phyloP scores from a whole-genome alignment of 2,329 filamentous ascomycete species.

The Lizonia empirigonia region DNA sequence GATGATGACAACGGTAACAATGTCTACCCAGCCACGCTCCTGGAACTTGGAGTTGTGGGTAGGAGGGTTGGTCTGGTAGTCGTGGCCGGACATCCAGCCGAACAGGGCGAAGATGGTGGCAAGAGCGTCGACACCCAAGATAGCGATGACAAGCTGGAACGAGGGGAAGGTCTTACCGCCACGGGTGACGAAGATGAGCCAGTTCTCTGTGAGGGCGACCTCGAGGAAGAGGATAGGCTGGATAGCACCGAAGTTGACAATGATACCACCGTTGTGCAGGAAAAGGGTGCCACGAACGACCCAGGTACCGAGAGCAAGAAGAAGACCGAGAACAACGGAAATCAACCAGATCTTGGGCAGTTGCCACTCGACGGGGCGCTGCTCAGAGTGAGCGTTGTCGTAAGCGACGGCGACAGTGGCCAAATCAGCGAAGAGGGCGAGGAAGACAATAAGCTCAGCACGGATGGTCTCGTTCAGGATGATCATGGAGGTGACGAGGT shows the following conservation, averaged over 20 bases:
- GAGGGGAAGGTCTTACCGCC: slow-evolving; percentile 74
- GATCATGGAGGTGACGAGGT: slow-evolving; percentile 78
- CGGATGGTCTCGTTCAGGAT: slow-evolving; percentile 79
- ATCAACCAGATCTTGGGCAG: slow-evolving; percentile 83
- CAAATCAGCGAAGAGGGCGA: slow-evolving; percentile 78
- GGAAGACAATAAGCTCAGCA: slow-evolving; percentile 76
- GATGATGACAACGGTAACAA: slow-evolving; percentile 68
- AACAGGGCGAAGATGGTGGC: slow-evolving; percentile 77
- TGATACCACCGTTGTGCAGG: slow-evolving; percentile 71
- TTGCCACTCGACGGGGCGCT: slow-evolving; percentile 79
- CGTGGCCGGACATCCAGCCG: slow-evolving; percentile 70
- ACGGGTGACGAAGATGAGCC: slow-evolving; percentile 61
- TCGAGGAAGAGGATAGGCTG: slow-evolving; percentile 69
- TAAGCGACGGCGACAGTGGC: slow-evolving; percentile 80
- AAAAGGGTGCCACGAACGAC: slow-evolving; percentile 73
- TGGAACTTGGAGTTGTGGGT: slow-evolving; percentile 49
- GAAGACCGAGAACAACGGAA: slow-evolving; percentile 68
- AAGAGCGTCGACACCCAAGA: slow-evolving; percentile 72
- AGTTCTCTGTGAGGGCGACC: slow-evolving; percentile 60
- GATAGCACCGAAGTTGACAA: slow-evolving; percentile 75
- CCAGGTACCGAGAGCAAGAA: slow-evolving; percentile 75
- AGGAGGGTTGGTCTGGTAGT: slow-evolving; percentile 50
- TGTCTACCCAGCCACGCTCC: slow-evolving; percentile 61
- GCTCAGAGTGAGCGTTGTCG: slow-evolving; percentile 78
- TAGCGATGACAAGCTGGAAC: slow-evolving; percentile 74